phyloP scores from a whole-genome alignment of 1,284 basidiomycete genomes.

The Leccinum insolens region DNA sequence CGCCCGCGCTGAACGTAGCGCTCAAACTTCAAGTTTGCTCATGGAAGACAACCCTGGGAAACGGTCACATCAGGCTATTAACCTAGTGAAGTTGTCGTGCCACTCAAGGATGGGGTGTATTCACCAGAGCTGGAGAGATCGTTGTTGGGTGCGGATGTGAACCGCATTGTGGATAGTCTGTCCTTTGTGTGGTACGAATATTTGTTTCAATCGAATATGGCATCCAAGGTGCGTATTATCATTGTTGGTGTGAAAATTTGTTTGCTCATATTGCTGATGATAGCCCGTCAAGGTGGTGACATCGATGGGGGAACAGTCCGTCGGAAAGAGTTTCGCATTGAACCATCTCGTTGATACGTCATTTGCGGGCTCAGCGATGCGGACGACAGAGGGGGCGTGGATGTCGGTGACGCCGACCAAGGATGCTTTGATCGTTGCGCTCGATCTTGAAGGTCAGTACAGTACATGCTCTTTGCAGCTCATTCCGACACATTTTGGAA shows the following conservation, averaged over 20 bases:
- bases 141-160: conserved; percentile 61
- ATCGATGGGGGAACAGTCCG: conserved; percentile 71
- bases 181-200: conserved; percentile 71
- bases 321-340: conserved; percentile 63
- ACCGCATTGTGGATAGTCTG: conserved; percentile 53
- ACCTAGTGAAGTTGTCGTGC: conserved; percentile 31
- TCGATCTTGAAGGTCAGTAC: conserved; percentile 61
- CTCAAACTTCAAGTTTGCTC: no score
- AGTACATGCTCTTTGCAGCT: not conserved
- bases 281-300: conserved; percentile 66
- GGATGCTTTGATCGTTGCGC: conserved; percentile 54
- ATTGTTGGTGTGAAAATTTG: fast-evolving
- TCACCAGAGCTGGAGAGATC: conserved; percentile 52
- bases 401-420: conserved; percentile 67
- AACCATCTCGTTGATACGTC: conserved; percentile 68
- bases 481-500: not conserved
- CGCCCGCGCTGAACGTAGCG: no score
- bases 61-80: no score
- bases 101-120: conserved; percentile 59
- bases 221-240: conserved; percentile 44
- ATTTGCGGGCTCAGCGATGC: conserved; percentile 68
- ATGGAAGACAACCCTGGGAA: no score
- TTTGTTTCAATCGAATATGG: conserved; percentile 63
- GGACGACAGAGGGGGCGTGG: conserved; percentile 69
- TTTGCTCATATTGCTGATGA: not conserved